Evolutionary conservation across 345 rosid genomes (phyloP), one percentile per base, ranked within the genome.

Genomic region (Eucalyptus dawsonii): DNA sequence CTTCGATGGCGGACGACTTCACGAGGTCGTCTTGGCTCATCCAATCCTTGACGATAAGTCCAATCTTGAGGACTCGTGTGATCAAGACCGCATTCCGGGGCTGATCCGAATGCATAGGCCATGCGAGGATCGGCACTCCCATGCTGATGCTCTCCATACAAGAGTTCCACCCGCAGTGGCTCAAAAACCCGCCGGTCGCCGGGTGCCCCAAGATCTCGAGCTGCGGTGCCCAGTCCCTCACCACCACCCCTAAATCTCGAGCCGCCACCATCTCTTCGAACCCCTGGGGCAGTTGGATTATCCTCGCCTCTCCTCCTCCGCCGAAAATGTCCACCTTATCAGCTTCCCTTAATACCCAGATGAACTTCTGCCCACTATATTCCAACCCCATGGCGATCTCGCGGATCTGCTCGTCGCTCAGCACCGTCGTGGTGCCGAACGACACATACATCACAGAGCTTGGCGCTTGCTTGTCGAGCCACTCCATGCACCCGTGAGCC

Each of bases 101-200:
- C 87, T 95, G 96, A 90, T 95, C 97, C 2, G 95, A 94, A 76
- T 94, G 96, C 95, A 94, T 93, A 3, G 96, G 97, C 95, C 95
- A 95, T 22, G 95, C 95, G 12, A 90, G 94, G 1, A 94, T 90
- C 1, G 97, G 97, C 7, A 94, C 95, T 47, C 96, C 97, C 96
- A 93, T 94, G 76, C 89, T 93, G 8, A 94, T 94, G 86, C 97
- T 95, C 88, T 95, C 96, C 95, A 95, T 91, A 89, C 96, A 93
- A n/a, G 97, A 95, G 86, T 95, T 95, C 97, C 97, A 95, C 11
- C 96, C 97, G 53, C 97, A 95, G 47, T 95, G 95, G 89, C 95
- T 94, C 88, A 95, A 88, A 62, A 95, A 95, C 21, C 95, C 95
- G 6, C 95, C 94, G 1, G 90, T 91, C 42, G 94, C 90, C 5